Evolutionary conservation across 1,284 basidiomycete species (phyloP).

Genomic region (Mycosarcoma mackinlayi): DNA sequence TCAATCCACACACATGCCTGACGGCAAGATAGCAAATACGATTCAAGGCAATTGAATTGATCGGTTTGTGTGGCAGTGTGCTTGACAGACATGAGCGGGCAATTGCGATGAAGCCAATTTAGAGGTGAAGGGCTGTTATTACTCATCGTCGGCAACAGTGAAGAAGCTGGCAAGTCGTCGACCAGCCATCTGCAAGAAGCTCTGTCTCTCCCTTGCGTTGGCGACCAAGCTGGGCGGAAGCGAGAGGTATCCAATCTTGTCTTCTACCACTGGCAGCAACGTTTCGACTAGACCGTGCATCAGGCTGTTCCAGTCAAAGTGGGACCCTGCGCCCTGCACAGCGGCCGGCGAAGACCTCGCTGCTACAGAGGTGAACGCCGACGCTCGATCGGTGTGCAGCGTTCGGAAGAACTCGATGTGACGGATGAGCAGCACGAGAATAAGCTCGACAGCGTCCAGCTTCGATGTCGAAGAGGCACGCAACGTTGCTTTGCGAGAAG

Average conservation of each 20-base stretch:
- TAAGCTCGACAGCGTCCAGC: conserved; percentile 82
- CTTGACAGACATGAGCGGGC: no score
- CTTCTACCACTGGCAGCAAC: conserved; percentile 53
- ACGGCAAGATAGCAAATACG: no score
- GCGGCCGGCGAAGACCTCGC: conserved; percentile 11
- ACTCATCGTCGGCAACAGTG: conserved; percentile 32
- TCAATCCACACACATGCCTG: no score
- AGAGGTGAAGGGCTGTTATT: no score
- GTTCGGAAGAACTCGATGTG: conserved; percentile 76
- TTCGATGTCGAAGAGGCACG: conserved; percentile 72
- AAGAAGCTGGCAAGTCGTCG: conserved; percentile 47
- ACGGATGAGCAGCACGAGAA: conserved; percentile 84
- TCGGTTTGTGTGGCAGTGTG: no score
- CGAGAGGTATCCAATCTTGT: conserved; percentile 51
- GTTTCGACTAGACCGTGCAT: conserved; percentile 39
- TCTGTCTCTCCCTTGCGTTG: conserved; percentile 45
- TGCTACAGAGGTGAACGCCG: neutral
- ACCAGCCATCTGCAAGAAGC: conserved; percentile 60
- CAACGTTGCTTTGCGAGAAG: conserved; percentile 71
- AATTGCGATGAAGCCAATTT: no score
- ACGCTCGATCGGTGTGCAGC: conserved; percentile 31
- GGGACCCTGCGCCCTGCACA: conserved; percentile 5
- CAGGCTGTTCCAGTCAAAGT: conserved; percentile 26
- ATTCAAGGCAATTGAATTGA: no score
- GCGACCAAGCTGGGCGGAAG: conserved; percentile 44